Evolutionary conservation across 2,329 filamentous ascomycete genomes (phyloP).

Genomic region (Colletotrichum trifolii): DNA sequence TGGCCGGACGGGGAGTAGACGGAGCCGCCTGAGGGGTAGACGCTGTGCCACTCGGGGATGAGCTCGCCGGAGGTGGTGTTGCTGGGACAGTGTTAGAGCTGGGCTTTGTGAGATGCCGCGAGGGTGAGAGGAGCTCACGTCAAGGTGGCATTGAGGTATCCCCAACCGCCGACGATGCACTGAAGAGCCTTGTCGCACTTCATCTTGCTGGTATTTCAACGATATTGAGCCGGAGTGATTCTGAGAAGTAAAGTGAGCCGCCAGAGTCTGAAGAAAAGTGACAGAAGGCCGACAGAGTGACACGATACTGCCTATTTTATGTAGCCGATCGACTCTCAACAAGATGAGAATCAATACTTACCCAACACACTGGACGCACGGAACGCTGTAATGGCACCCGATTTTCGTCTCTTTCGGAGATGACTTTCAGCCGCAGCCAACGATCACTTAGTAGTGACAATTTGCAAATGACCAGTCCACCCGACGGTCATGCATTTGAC

Average conservation of each 20-base stretch:
- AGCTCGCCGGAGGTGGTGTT: slow-evolving; percentile 9
- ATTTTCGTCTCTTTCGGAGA: neutral
- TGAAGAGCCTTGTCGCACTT: slow-evolving; percentile 20
- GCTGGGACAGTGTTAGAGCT: neutral
- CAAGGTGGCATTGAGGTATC: slow-evolving; percentile 22
- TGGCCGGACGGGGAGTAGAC: slow-evolving; percentile 14
- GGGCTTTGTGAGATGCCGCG: neutral
- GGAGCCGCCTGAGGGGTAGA: slow-evolving; percentile 18
- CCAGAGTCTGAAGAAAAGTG: neutral
- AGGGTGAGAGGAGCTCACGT: slow-evolving; percentile 1
- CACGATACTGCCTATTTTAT: neutral
- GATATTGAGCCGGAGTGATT: neutral
- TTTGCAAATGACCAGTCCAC: too few species aligned
- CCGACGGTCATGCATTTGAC: too few species aligned
- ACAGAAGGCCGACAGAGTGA: neutral
- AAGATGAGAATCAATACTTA: too few species aligned
- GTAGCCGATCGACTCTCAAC: neutral
- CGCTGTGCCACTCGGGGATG: slow-evolving; percentile 28
- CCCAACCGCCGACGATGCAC: slow-evolving; percentile 16
- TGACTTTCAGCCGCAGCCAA: neutral
- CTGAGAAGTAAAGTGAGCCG: neutral
- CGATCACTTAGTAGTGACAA: too few species aligned
- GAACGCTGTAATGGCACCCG: neutral
- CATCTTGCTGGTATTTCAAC: neutral
- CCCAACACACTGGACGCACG: too few species aligned